Percentiles rank a stretch among this genome's conserved stretches.
Conservation (phyloP, 805 yeast species). For the Saccharomycopsis selenospora region DNA sequence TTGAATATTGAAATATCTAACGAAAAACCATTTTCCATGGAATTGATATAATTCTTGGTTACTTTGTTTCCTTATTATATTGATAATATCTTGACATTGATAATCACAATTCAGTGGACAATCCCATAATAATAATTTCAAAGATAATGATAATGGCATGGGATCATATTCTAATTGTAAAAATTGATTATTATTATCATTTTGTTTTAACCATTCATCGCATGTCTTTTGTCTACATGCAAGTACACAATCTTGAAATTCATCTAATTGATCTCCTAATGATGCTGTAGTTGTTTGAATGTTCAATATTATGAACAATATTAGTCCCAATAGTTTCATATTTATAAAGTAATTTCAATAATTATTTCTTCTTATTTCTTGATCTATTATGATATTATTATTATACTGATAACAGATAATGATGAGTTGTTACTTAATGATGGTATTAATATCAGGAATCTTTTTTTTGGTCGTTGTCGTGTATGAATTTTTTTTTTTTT, state of each 20-base stretch:
- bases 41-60: conserved; percentile 67
- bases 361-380: too few relatives aligned
- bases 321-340: too few relatives aligned
- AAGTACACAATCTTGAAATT: conserved; percentile 46
- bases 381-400: too few relatives aligned
- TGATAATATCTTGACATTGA: conserved; percentile 77
- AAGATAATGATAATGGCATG: conserved; percentile 35
- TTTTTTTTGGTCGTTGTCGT: too few relatives aligned
- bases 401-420: too few relatives aligned
- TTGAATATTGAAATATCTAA: conserved; percentile 70
- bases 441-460: too few relatives aligned
- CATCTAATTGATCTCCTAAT: conserved; percentile 54
- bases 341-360: too few relatives aligned
- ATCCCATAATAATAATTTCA: conserved; percentile 57
- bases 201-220: conserved; percentile 9
- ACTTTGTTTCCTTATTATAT: conserved; percentile 40
- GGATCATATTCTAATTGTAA: conserved; percentile 31
- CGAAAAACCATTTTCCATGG: conserved; percentile 98
- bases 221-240: conserved; percentile 37
- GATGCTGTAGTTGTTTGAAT: too few relatives aligned
- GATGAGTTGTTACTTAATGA: too few relatives aligned
- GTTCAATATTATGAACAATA: too few relatives aligned
- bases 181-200: conserved; percentile 28
- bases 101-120: conserved; percentile 84
- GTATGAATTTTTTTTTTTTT: too few relatives aligned